Conservation (phyloP, 2,329 filamentous ascomycete genomes). For the Nigrospora sphaerica region DNA sequence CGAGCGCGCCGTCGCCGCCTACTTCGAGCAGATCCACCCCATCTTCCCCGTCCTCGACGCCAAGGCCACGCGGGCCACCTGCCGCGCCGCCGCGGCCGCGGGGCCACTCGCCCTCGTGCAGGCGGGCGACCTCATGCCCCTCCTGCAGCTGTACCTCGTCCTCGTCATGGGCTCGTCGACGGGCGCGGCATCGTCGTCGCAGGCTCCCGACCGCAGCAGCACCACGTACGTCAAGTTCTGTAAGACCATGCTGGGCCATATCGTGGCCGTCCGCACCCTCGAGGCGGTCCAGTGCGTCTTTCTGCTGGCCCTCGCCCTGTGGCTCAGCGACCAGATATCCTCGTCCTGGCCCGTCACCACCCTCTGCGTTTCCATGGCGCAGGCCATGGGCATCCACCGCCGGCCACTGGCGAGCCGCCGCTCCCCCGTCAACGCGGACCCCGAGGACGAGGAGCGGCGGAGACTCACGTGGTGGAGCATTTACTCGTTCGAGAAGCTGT, state of each 20-base stretch:
- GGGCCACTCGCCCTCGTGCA: neutral
- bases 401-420: neutral
- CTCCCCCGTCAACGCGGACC: neutral
- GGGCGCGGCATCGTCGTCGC: neutral
- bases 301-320: constrained; percentile 3
- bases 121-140: neutral
- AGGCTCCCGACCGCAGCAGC: neutral
- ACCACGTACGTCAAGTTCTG: neutral
- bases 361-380: constrained; percentile 4
- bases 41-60: constrained; percentile 4
- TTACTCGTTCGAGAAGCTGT: constrained; percentile 6
- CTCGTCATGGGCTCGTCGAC: neutral
- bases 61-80: neutral
- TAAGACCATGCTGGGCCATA: constrained; percentile 2
- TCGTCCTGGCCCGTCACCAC: constrained; percentile 2
- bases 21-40: constrained; percentile 3
- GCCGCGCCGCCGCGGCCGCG: neutral
- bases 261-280: constrained; percentile 1
- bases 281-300: constrained; percentile 4
- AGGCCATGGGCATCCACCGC: constrained; percentile 3
- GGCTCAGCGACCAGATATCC: constrained; percentile 3
- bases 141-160: neutral
- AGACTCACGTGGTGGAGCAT: constrained; percentile 5
- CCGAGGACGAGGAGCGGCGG: constrained; percentile 1
- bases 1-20: neutral